phyloP scores from a whole-genome alignment of 768 basidiomycete genomes.

The Exsudoporus frostii region DNA sequence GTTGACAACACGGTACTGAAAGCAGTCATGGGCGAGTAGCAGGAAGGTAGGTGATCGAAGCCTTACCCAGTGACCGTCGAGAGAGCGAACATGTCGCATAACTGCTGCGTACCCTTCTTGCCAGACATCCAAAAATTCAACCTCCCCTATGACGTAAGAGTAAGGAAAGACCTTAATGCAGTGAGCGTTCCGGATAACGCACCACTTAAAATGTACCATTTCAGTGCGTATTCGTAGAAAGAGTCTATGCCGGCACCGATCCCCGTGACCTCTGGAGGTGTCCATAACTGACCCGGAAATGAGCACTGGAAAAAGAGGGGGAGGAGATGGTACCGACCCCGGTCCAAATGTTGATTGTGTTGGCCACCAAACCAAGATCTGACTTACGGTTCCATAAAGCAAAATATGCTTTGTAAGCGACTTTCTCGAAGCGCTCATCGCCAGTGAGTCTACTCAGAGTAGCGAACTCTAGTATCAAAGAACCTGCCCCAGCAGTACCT shows the following conservation, averaged over 20 bases:
- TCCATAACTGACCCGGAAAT: conserved; percentile 52
- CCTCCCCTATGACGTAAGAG: conserved; percentile 50
- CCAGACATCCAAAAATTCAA: conserved; percentile 81
- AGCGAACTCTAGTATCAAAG: conserved; percentile 92
- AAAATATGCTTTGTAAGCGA: conserved; percentile 86
- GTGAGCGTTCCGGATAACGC: conserved; percentile 12
- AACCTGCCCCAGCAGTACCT: conserved; percentile 93
- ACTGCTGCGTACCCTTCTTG: conserved; percentile 78
- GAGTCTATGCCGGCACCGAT: conserved; percentile 96
- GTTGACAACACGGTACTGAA: conserved; percentile 82
- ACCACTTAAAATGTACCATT: conserved; percentile 90
- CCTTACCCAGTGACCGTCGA: conserved; percentile 84
- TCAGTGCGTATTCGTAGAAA: conserved; percentile 92
- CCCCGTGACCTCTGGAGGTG: conserved; percentile 67
- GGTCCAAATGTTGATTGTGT: conserved; percentile 79
- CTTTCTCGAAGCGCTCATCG: conserved; percentile 86
- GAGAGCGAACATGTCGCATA: conserved; percentile 79
- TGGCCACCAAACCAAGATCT: conserved; percentile 81
- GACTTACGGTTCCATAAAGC: conserved; percentile 92
- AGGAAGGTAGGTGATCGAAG: not conserved
- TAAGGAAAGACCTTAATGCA: not conserved
- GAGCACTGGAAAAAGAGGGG: not conserved
- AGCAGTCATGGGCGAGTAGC: not conserved
- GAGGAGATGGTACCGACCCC: conserved; percentile 52
- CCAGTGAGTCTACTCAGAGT: conserved; percentile 88